Evolutionary conservation across 164 flowering plant species (phyloP).

Genomic region (Magnolia changhungtana): DNA sequence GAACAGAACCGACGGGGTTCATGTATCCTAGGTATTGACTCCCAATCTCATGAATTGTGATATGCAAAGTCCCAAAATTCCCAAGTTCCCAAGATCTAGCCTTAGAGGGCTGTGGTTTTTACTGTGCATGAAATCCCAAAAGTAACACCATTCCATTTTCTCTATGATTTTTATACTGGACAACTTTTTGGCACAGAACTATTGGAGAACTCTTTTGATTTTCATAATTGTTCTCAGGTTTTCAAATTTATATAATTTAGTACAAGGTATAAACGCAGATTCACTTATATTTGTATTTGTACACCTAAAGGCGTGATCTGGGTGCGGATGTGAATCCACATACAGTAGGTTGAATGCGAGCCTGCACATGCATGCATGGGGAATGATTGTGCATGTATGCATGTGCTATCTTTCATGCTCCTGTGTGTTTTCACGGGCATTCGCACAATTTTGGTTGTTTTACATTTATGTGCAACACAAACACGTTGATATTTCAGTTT

Average conservation of each 20-base stretch:
- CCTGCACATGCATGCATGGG: neutral
- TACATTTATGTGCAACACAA: neutral
- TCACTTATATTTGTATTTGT: neutral
- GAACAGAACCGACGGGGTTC: slow-evolving; percentile 80
- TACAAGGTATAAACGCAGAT: neutral
- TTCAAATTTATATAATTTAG: neutral
- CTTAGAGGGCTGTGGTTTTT: too few relatives aligned
- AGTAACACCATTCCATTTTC: neutral
- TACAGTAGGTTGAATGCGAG: neutral
- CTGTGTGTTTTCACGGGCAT: neutral
- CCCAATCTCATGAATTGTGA: neutral
- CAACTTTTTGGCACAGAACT: neutral
- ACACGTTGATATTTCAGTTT: neutral
- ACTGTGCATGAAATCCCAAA: too few relatives aligned
- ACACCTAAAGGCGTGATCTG: neutral
- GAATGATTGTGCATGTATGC: neutral
- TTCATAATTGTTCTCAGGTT: neutral
- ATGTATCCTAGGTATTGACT: slow-evolving; percentile 91
- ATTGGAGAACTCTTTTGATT: neutral
- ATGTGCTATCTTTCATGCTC: neutral
- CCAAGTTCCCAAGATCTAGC: too few relatives aligned
- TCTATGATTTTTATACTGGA: neutral
- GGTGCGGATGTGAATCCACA: neutral
- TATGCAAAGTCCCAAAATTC: too few relatives aligned
- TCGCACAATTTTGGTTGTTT: neutral